Evolutionary conservation across 305 asterid genomes (phyloP).

Genomic region (Solanum aculeatissimum): DNA sequence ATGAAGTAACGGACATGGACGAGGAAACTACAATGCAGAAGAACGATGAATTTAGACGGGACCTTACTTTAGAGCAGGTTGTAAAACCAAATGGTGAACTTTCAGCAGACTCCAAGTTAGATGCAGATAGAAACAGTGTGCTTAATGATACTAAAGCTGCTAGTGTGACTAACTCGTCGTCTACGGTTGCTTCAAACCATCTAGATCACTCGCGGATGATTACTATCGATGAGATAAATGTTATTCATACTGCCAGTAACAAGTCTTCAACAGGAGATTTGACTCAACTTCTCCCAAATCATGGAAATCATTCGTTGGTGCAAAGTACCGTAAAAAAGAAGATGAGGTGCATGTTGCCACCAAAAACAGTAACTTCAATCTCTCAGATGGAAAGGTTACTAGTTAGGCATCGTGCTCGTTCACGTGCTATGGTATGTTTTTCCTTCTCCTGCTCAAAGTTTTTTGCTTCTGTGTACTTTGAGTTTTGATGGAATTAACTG

Average conservation of each 20-base stretch:
- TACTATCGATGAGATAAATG: conserved; percentile 3
- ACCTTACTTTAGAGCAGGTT: conserved; percentile 10
- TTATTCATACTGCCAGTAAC: background rate
- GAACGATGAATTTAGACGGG: conserved; percentile 3
- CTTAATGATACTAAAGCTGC: background rate
- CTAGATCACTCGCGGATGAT: conserved; percentile 10
- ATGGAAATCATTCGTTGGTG: background rate
- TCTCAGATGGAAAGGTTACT: conserved; percentile 60
- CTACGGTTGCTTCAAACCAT: conserved; percentile 2
- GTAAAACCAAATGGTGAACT: conserved; percentile 11
- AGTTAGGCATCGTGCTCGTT: conserved; percentile 58
- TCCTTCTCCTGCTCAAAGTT: background rate
- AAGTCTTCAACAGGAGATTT: background rate
- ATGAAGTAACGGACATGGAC: conserved; percentile 19
- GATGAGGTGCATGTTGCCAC: conserved; percentile 84
- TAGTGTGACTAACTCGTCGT: conserved; percentile 1
- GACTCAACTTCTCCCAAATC: background rate
- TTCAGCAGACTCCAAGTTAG: background rate
- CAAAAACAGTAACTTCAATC: conserved; percentile 50
- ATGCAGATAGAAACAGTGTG: background rate
- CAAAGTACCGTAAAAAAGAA: conserved; percentile 35
- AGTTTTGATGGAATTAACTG: background rate
- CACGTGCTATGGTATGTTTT: conserved; percentile 73
- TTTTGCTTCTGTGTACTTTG: background rate
- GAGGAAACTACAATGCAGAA: conserved; percentile 20